Base-by-base conservation (phyloP, 148 eudicot genomes). In the Heliosperma pusillum region DNA sequence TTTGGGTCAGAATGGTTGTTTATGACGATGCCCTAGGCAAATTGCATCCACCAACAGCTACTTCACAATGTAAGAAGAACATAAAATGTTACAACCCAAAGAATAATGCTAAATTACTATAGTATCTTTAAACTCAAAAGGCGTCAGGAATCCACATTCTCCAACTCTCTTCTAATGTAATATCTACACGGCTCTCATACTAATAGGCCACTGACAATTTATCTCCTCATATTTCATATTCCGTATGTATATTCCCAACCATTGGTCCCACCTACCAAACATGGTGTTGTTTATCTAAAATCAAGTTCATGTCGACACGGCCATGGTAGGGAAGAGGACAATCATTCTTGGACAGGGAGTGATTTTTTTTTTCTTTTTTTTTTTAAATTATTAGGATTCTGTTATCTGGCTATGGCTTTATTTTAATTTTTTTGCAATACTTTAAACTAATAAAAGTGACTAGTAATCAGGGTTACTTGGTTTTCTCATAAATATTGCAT, bases 401-500 rank as follows among this genome's bases (percentile, higher is more conserved):
- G 7, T 66, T 40, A 66, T 40, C n/a, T 66, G 50, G 11, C 15
- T 9, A 20, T 66, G 26, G 25, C 11, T 68, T 15, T 20, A 21
- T 22, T 22, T 59, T 1, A 22, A 3, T 19, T 59, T 59, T 1
- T 2, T 68, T 42, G 19, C 20, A 8, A 73, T 42, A 12, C 26
- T 13, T 61, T 66, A 15, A 45, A 50, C 9, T 65, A 5, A 45
- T 45, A 65, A 20, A 33, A 52, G 36, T 50, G 11, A n/a, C 7
- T 50, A 19, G 26, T 5, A 57, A 66, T 27, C 29, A 66, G 61
- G 27, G 8, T 57, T 7, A 33, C 30, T 56, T 19, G 36, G 2
- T 29, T 20, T 36, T 64, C 24, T 25, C 12, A 27, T 40, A 80
- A 29, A 45, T 52, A n/a, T 57, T 69, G 70, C 33, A 10, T 71